Evolutionary conservation across 371 early-diverging fungal genomes (phyloP).

Genomic region (Mortierella sp.): DNA sequence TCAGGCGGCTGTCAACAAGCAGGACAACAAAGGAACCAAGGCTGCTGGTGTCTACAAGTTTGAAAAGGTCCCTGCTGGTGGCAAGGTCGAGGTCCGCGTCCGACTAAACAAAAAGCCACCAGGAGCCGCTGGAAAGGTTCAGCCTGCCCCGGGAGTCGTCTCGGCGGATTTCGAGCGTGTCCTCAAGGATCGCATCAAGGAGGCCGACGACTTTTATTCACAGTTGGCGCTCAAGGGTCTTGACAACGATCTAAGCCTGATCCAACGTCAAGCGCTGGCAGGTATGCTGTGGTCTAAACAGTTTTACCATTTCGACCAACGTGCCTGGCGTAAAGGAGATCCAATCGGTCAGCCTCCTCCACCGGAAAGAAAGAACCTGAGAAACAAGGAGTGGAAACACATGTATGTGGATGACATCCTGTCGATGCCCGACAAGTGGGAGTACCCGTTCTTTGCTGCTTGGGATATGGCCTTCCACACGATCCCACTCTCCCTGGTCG

Average conservation of each 20-base stretch:
- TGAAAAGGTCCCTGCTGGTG: slow-evolving; percentile 60
- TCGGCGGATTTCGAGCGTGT: slow-evolving; percentile 29
- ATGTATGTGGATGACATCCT: slow-evolving; percentile 48
- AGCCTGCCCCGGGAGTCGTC: background rate
- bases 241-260: slow-evolving; percentile 19
- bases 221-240: slow-evolving; percentile 17
- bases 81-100: slow-evolving; percentile 48
- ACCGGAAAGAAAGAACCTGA: slow-evolving; percentile 23
- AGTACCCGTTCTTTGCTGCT: slow-evolving; percentile 58
- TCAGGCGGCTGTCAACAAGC: slow-evolving; percentile 42
- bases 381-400: slow-evolving; percentile 54
- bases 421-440: slow-evolving; percentile 59
- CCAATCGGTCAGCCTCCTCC: slow-evolving; percentile 38
- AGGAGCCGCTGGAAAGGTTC: slow-evolving; percentile 5
- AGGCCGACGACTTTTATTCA: slow-evolving; percentile 30
- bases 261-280: slow-evolving; percentile 52
- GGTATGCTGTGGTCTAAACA: slow-evolving; percentile 58
- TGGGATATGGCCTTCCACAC: slow-evolving; percentile 57
- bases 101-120: slow-evolving; percentile 32
- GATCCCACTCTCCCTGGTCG: slow-evolving; percentile 47
- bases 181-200: slow-evolving; percentile 30
- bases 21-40: slow-evolving; percentile 59
- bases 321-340: slow-evolving; percentile 53
- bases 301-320: slow-evolving; percentile 55
- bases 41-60: slow-evolving; percentile 60